Conservation (phyloP, 768 basidiomycete genomes). For the Cantharellus anzutake region DNA sequence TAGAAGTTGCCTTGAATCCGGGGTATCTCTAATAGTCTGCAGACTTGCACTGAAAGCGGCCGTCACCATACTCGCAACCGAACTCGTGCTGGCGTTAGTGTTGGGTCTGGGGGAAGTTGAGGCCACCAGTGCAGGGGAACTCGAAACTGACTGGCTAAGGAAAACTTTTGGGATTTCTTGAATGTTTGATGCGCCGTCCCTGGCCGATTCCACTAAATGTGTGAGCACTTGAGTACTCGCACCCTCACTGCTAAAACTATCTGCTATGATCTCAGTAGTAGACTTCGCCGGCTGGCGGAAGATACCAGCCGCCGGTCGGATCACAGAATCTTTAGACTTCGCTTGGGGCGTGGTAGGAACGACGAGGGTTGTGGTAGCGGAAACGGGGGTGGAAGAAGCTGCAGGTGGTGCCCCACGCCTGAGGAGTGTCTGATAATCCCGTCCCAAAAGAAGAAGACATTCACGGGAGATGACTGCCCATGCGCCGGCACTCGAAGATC, state of each 20-base stretch:
- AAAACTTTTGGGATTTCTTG: background rate
- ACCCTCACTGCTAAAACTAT: background rate
- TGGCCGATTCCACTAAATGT: background rate
- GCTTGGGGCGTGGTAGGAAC: constrained; percentile 14
- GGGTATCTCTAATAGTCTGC: background rate
- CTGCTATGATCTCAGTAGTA: background rate
- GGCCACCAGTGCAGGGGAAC: background rate
- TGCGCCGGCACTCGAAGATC: constrained; percentile 17
- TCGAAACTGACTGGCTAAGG: background rate
- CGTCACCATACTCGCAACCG: background rate
- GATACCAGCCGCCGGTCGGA: background rate
- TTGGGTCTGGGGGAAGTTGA: background rate
- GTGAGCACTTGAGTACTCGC: background rate
- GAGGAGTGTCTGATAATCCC: constrained; percentile 48
- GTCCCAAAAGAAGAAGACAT: constrained; percentile 38
- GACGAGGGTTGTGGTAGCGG: constrained; percentile 13
- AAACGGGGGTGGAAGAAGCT: constrained; percentile 8
- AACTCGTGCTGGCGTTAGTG: background rate
- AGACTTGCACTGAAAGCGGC: background rate
- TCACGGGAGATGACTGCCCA: constrained; percentile 45
- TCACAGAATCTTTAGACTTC: constrained; percentile 12
- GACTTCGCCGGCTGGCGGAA: background rate
- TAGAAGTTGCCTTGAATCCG: background rate
- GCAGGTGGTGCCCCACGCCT: constrained; percentile 26
- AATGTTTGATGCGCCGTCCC: background rate